These are phyloP conservation scores for Cladosporium halotolerans DNA, from an alignment of 2,329 filamentous ascomycete genomes.

Conservation along the genomic window DNA sequence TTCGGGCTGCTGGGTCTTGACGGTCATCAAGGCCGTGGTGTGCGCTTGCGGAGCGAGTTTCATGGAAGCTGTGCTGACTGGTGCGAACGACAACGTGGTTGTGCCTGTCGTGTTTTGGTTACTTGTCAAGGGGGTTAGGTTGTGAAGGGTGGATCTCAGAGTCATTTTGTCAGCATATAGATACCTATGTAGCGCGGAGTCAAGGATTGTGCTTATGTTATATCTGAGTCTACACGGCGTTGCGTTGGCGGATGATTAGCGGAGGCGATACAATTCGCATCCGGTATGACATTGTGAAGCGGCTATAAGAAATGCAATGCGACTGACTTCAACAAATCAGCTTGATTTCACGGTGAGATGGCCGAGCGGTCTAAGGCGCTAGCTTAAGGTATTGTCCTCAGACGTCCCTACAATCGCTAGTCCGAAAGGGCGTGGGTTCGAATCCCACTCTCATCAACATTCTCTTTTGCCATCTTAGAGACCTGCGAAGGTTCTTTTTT, in stretches of 20 bases:
- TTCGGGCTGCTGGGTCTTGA: conserved; percentile 18
- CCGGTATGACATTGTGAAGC: no score
- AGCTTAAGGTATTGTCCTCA: conserved; percentile 19
- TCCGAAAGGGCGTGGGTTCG: conserved; percentile 25
- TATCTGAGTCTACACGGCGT: no score
- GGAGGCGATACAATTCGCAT: no score
- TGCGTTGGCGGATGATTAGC: no score
- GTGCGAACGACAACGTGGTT: conserved; percentile 96
- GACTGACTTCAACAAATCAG: not conserved
- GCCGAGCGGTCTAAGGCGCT: not conserved
- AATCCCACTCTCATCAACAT: conserved; percentile 26
- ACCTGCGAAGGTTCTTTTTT: not conserved
- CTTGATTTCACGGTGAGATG: not conserved
- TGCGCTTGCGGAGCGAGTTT: conserved; percentile 79
- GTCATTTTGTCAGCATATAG: no score
- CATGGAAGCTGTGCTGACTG: conserved; percentile 90
- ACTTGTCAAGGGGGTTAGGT: conserved; percentile 70
- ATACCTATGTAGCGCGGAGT: no score
- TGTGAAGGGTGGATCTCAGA: conserved; percentile 23
- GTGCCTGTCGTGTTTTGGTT: conserved; percentile 91
- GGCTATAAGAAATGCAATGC: no score
- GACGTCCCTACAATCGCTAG: conserved; percentile 16
- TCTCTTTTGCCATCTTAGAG: conserved; percentile 2
- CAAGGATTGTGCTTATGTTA: no score
- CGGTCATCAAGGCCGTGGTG: conserved; percentile 55